Conservation (phyloP, 2,329 filamentous ascomycete genomes). For the Arthrinium puccinioides region DNA sequence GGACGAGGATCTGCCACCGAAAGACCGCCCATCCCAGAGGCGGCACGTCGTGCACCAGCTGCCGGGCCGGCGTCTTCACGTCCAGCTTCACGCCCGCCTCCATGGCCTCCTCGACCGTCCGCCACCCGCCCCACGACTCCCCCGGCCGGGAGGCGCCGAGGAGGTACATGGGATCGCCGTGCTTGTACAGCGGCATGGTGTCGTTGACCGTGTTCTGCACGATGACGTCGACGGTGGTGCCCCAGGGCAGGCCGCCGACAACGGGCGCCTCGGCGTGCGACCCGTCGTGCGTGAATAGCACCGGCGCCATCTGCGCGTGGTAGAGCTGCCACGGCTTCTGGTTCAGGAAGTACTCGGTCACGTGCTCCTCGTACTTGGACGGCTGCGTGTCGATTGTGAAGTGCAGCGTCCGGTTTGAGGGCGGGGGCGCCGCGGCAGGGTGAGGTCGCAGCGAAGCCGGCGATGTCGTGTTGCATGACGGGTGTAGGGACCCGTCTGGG, state of each 20-base stretch:
- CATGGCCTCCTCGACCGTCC: slow-evolving; percentile 4
- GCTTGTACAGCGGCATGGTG: slow-evolving; percentile 15
- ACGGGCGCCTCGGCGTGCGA: slow-evolving; percentile 1
- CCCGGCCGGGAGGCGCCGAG: slow-evolving; percentile 7
- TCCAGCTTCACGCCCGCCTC: slow-evolving; percentile 8
- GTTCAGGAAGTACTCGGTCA: slow-evolving; percentile 5
- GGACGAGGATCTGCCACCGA: slow-evolving; percentile 6
- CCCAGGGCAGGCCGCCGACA: slow-evolving; percentile 3
- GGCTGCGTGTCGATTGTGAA: slow-evolving; percentile 4
- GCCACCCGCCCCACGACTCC: slow-evolving; percentile 3
- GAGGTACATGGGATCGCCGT: slow-evolving; percentile 12
- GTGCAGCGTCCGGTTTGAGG: slow-evolving; percentile 5
- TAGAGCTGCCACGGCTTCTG: slow-evolving; percentile 8
- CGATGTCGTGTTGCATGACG: not conserved
- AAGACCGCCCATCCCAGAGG: slow-evolving; percentile 9
- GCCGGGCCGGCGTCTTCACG: slow-evolving; percentile 6
- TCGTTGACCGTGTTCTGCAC: slow-evolving; percentile 6
- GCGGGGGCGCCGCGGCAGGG: slow-evolving; percentile 3
- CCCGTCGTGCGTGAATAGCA: slow-evolving; percentile 8
- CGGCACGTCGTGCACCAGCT: slow-evolving; percentile 9
- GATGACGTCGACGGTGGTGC: slow-evolving; percentile 2
- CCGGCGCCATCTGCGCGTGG: slow-evolving; percentile 8
- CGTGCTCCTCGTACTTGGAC: slow-evolving; percentile 4
- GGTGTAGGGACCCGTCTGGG: not conserved
- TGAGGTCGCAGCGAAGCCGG: slow-evolving; percentile 1